Percentiles rank a stretch among this genome's conserved stretches.
Conservation (phyloP, 2,329 filamentous ascomycete species). For the Fusarium equiseti region DNA sequence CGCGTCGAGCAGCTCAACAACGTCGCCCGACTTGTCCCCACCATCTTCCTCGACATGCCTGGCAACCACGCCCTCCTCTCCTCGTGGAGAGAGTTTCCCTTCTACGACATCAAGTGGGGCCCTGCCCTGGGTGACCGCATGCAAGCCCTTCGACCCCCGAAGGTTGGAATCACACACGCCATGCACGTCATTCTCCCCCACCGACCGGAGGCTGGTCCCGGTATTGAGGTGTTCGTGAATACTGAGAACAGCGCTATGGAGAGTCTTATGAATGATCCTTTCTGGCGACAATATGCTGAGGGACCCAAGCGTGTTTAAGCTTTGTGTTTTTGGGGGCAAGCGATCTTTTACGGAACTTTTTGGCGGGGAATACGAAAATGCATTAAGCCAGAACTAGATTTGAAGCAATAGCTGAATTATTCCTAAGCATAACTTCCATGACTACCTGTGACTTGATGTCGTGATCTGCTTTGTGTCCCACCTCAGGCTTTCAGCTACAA, state of each 20-base stretch:
- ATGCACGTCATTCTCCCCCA: conserved; percentile 17
- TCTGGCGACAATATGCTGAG: conserved; percentile 9
- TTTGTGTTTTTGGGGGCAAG: background rate
- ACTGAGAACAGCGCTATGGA: conserved; percentile 16
- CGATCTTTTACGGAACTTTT: background rate
- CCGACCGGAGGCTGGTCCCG: conserved; percentile 1
- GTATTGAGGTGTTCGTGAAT: conserved; percentile 10
- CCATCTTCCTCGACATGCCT: conserved; percentile 14
- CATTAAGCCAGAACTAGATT: background rate
- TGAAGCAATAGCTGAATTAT: background rate
- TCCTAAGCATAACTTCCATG: accelerated
- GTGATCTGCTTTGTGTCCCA: background rate
- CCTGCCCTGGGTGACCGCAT: background rate
- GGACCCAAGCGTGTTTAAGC: background rate
- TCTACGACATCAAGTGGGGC: conserved; percentile 25
- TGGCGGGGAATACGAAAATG: background rate
- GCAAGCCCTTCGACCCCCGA: conserved; percentile 7
- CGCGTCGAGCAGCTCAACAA: conserved; percentile 8
- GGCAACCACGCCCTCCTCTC: conserved; percentile 15
- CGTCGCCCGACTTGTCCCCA: background rate
- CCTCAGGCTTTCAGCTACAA: no score
- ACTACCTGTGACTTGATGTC: background rate
- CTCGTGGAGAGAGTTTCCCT: conserved; percentile 20
- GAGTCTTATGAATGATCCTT: background rate
- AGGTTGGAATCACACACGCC: conserved; percentile 10